Percentiles rank a stretch among this genome's conserved stretches.
phyloP scores from a whole-genome alignment of 2,329 filamentous ascomycete species.

The Verruconis gallopava region DNA sequence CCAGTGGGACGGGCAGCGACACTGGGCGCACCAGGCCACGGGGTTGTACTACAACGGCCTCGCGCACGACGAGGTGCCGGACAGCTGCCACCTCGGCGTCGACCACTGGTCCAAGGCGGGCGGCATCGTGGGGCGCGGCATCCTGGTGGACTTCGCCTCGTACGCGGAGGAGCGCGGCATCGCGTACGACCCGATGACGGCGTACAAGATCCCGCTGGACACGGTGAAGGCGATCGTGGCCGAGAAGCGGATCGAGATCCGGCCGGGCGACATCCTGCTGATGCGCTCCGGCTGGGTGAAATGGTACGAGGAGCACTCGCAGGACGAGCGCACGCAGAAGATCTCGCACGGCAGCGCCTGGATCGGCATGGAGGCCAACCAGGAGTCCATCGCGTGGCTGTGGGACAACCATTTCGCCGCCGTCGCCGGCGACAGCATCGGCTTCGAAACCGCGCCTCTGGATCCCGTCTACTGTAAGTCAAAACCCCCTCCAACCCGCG shows the following conservation, averaged over 20 bases:
- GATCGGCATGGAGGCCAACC: slow-evolving; percentile 26
- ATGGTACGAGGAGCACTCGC: slow-evolving; percentile 9
- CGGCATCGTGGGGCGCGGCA: slow-evolving; percentile 37
- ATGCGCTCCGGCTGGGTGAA: slow-evolving; percentile 11
- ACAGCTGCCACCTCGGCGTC: slow-evolving; percentile 6
- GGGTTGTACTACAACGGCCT: slow-evolving; percentile 10
- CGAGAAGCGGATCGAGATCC: slow-evolving; percentile 31
- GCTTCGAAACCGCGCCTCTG: slow-evolving; percentile 28
- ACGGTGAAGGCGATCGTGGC: slow-evolving; percentile 32
- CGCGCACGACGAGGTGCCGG: slow-evolving; percentile 5
- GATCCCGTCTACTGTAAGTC: not conserved
- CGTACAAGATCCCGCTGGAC: slow-evolving; percentile 29
- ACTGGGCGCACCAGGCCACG: slow-evolving; percentile 2
- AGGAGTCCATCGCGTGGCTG: slow-evolving; percentile 41
- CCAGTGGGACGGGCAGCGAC: slow-evolving; percentile 29
- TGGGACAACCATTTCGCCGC: slow-evolving; percentile 46
- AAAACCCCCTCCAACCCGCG: not conserved
- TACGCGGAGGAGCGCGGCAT: slow-evolving; percentile 48
- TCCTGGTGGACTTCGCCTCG: slow-evolving; percentile 40
- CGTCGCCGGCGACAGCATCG: slow-evolving; percentile 43
- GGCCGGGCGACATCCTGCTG: slow-evolving; percentile 43
- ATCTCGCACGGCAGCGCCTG: not conserved
- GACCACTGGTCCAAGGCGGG: slow-evolving; percentile 26
- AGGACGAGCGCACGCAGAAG: slow-evolving; percentile 5
- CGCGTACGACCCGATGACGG: slow-evolving; percentile 41